These are phyloP conservation scores for Tubosaeta sp. DNA, from an alignment of 768 basidiomycete species.

Conservation along the genomic window DNA sequence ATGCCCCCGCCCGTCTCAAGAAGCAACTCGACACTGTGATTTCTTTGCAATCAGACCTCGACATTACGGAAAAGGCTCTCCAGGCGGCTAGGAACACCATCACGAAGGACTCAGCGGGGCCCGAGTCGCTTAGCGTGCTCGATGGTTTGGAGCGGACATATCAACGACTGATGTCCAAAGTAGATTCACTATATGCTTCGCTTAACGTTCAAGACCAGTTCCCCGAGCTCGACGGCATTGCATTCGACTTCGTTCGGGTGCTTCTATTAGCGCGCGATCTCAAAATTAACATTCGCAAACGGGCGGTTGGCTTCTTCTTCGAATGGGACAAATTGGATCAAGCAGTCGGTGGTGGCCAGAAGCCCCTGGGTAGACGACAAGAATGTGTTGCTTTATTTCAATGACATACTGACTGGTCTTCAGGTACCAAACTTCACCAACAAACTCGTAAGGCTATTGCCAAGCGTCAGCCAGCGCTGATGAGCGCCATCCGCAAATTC, in stretches of 20 bases:
- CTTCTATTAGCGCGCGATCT: not conserved
- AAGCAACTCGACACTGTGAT: not conserved
- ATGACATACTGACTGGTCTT: not conserved
- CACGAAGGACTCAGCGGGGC: not conserved
- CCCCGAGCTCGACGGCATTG: not conserved
- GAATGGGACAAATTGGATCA: conserved; percentile 3
- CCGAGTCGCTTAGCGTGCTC: not conserved
- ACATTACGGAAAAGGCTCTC: not conserved
- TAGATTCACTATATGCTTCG: not conserved
- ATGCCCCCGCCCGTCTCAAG: not conserved
- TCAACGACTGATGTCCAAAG: not conserved
- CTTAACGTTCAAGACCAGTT: conserved; percentile 1
- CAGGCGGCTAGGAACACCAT: not conserved
- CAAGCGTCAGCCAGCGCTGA: not conserved
- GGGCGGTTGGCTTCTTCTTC: not conserved
- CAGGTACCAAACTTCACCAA: conserved; percentile 7
- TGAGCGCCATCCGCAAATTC: conserved; percentile 18
- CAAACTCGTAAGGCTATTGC: not conserved
- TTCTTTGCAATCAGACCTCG: not conserved
- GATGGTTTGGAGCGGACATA: not conserved
- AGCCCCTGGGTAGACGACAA: not conserved
- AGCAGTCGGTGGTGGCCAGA: not conserved
- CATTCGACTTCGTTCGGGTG: not conserved
- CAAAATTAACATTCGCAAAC: conserved; percentile 1
- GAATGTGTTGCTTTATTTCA: not conserved